Evolutionary conservation across 495 filamentous ascomycete species (phyloP), one percentile per base, ranked within the genome.

Genomic region (Tuber microsphaerosporum): DNA sequence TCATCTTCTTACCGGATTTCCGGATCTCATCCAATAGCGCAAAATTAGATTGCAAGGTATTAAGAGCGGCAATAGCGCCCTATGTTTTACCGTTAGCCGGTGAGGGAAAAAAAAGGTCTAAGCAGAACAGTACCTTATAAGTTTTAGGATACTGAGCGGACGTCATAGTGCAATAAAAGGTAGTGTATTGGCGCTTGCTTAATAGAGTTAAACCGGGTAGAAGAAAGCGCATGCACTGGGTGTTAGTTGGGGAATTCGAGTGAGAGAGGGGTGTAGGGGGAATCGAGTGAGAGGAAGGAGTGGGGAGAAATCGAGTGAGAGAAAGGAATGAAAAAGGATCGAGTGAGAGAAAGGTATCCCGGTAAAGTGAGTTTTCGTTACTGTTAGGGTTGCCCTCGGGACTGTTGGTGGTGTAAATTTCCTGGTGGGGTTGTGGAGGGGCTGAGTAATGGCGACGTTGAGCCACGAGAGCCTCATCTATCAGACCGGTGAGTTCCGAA

Each of bases 1-100:
- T 97, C 85, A 91, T 78, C 19, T 76, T 71, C 70, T 71, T 85
- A 56, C 92, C 90, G 10, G 89, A 90, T 79, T 91, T 90, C 42
- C 89, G 87, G 71, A 94, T 89, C 72, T 89, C 88, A 75, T 97
- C 89, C 46, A 97, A 88, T 69, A 92, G 87, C 65, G 90, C 87
- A 83, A 90, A 93, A 75, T 97, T 97, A 26, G 92, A 92, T 82
- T 98, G 95, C 46, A 97, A 87, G 26, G 92, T 90, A 82, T 99
- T 99, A 83, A 99, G 90, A 41, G 92, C 88, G 73, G 90, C 86
- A 75, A 99, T 89, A 26, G 95, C 95, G 85, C 92, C 92, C 90
- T 92, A 80, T 74, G n/a, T 34, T 26, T 16, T 14, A 34, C 34
- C 34, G 56, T 65, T 17, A 65, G 56, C 26, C 4, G 16, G 56